Conservation (phyloP, 768 basidiomycete species). For the Dentipellis sp. region DNA sequence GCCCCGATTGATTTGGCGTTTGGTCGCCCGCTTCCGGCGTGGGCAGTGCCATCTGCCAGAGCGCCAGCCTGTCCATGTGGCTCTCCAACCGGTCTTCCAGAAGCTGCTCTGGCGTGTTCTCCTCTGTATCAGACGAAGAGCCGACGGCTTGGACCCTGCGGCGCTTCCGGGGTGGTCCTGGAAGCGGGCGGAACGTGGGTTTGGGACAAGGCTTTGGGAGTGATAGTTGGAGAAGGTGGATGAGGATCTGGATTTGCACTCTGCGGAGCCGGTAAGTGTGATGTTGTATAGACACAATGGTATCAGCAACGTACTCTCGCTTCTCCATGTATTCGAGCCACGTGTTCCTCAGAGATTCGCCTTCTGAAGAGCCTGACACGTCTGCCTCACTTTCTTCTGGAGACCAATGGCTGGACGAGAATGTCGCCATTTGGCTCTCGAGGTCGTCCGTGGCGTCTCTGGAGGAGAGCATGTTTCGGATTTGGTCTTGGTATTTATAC, state of each 20-base stretch:
- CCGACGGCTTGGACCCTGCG: constrained; percentile 17
- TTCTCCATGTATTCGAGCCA: constrained; percentile 13
- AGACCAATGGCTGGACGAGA: constrained; percentile 2
- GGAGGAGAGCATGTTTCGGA: constrained; percentile 12
- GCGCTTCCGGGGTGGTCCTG: constrained; percentile 5
- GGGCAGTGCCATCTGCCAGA: constrained; percentile 54
- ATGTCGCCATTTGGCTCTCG: constrained; percentile 19
- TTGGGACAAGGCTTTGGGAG: constrained; percentile 36
- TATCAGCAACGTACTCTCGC: constrained; percentile 35
- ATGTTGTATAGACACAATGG: neutral
- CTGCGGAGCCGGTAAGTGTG: constrained; percentile 27
- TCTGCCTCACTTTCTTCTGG: constrained; percentile 14
- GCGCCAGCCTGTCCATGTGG: constrained; percentile 70
- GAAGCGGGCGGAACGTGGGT: constrained; percentile 15
- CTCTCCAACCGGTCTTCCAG: constrained; percentile 58
- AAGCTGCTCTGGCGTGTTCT: constrained; percentile 9
- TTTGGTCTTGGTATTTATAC: constrained; percentile 48
- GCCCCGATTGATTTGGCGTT: too few relatives aligned
- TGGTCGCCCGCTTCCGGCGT: constrained; percentile 23
- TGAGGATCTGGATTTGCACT: constrained; percentile 65
- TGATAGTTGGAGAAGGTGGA: constrained; percentile 58
- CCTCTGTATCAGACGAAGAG: constrained; percentile 11
- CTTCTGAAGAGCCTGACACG: constrained; percentile 11
- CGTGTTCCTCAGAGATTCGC: constrained; percentile 27
- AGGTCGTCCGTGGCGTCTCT: constrained; percentile 15